These are phyloP conservation scores for Ogataea salicorniae DNA, from an alignment of 805 yeast species.

Conservation along the genomic window DNA sequence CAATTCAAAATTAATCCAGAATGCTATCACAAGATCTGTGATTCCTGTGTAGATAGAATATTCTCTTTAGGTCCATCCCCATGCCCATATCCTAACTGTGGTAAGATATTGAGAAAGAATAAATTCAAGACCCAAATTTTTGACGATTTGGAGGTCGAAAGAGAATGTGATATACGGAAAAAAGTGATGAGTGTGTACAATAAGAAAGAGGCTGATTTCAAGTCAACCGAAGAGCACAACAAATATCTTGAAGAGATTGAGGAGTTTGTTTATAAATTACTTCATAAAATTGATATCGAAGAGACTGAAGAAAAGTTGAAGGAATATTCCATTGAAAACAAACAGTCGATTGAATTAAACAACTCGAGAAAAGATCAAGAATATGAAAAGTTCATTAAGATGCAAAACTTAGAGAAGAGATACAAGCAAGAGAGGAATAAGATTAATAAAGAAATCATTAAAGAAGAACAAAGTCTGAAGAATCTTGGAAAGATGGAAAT, in stretches of 20 bases:
- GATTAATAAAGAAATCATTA: slow-evolving; percentile 52
- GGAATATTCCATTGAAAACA: slow-evolving; percentile 69
- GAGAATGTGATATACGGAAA: slow-evolving; percentile 86
- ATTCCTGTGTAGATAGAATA: slow-evolving; percentile 92
- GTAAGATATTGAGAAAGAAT: slow-evolving; percentile 78
- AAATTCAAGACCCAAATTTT: slow-evolving; percentile 89
- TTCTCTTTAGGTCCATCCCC: slow-evolving; percentile 94
- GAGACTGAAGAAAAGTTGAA: slow-evolving; percentile 60
- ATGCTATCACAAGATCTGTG: slow-evolving; percentile 97
- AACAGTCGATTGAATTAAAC: slow-evolving; percentile 69
- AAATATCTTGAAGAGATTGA: slow-evolving; percentile 81
- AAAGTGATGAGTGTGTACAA: slow-evolving; percentile 75
- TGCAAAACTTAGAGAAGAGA: slow-evolving; percentile 68
- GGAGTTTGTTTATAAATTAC: slow-evolving; percentile 69
- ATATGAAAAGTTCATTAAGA: slow-evolving; percentile 52
- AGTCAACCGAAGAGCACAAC: slow-evolving; percentile 55
- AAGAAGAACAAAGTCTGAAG: slow-evolving; percentile 42
- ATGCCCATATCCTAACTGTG: slow-evolving; percentile 92
- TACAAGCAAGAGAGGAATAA: slow-evolving; percentile 62
- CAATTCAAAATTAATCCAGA: slow-evolving; percentile 91
- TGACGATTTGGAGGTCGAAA: slow-evolving; percentile 84
- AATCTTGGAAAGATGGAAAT: slow-evolving; percentile 49
- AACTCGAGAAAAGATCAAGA: slow-evolving; percentile 70
- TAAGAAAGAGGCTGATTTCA: slow-evolving; percentile 72
- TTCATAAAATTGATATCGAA: slow-evolving; percentile 63